These are phyloP conservation scores for Solanum etuberosum DNA, from an alignment of 257 asterid species.

Conservation along the genomic window DNA sequence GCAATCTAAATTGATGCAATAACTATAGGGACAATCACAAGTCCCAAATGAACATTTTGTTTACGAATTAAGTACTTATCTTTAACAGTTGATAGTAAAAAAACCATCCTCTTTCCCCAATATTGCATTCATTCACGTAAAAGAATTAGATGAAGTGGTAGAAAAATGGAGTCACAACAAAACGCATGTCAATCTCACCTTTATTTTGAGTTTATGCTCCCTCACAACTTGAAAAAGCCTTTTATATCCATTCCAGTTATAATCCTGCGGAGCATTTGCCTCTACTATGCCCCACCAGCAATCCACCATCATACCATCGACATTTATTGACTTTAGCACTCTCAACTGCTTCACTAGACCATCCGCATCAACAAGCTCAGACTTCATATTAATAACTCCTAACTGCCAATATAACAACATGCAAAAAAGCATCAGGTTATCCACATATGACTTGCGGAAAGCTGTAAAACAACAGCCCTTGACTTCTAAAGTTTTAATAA, in stretches of 20 bases:
- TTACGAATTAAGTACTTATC: neutral
- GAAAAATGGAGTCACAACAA: neutral
- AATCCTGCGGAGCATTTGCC: constrained; percentile 82
- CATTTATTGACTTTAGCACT: constrained; percentile 55
- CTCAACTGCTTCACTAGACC: constrained; percentile 77
- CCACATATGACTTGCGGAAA: neutral
- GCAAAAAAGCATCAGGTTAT: neutral
- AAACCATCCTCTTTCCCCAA: neutral
- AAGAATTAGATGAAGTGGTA: neutral
- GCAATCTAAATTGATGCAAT: neutral
- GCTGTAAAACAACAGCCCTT: neutral
- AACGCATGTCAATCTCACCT: constrained; percentile 36
- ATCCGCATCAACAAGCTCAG: constrained; percentile 85
- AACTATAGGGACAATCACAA: neutral
- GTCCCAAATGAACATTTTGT: neutral
- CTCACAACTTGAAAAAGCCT: constrained; percentile 65
- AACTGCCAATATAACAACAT: constrained; percentile 42
- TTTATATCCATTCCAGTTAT: constrained; percentile 94
- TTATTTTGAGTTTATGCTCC: constrained; percentile 74
- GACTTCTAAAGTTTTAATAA: neutral
- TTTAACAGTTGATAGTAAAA: neutral
- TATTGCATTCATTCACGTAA: neutral
- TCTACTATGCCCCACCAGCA: constrained; percentile 99
- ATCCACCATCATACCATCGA: constrained; percentile 82
- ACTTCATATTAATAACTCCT: constrained; percentile 78